Conservation (phyloP, 345 rosid genomes). For the Eucalyptus leucophloia region DNA sequence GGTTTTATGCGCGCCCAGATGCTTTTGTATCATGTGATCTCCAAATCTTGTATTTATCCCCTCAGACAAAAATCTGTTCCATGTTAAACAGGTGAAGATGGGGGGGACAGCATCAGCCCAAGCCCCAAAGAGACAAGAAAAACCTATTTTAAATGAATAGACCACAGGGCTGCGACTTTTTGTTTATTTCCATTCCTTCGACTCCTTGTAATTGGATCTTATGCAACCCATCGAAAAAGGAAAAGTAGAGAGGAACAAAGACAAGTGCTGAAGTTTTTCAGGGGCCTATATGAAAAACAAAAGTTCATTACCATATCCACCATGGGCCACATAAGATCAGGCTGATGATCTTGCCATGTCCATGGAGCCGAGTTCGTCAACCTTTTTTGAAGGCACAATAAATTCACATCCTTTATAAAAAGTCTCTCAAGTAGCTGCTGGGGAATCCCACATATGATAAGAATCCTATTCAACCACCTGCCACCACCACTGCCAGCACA, state of each 20-base stretch:
- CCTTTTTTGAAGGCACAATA: neutral
- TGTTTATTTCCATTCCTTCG: neutral
- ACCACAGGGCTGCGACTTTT: neutral
- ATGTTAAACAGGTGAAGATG: neutral
- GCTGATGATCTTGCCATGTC: neutral
- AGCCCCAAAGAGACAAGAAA: neutral
- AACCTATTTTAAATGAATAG: neutral
- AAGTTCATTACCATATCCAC: neutral
- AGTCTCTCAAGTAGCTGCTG: neutral
- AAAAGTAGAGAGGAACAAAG: neutral
- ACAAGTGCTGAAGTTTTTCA: neutral
- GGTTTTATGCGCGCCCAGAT: neutral
- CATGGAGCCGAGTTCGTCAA: neutral
- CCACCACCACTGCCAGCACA: neutral
- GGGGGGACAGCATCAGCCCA: neutral
- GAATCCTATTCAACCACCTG: neutral
- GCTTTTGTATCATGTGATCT: neutral
- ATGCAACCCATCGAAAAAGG: neutral
- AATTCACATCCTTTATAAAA: neutral
- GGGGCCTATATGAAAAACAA: neutral
- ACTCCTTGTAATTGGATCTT: neutral
- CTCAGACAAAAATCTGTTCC: neutral
- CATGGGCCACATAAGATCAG: neutral
- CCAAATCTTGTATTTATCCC: neutral
- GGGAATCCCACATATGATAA: neutral